Percentiles rank a stretch among this genome's conserved stretches.
phyloP scores from a whole-genome alignment of 352 stramenopile genomes.

The Globisporangium okanoganense region DNA sequence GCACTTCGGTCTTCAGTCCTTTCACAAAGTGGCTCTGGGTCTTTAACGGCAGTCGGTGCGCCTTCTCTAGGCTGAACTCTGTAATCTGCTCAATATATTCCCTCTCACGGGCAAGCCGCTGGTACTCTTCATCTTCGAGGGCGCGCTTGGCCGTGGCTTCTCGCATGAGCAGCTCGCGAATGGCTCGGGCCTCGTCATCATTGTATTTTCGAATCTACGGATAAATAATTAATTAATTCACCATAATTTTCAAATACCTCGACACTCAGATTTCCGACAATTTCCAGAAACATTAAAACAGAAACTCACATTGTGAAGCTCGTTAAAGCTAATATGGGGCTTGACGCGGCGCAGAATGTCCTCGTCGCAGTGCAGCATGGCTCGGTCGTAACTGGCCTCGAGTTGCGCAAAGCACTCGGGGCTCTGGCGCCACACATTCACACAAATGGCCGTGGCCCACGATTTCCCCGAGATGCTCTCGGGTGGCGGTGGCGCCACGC shows the following conservation, averaged over 20 bases:
- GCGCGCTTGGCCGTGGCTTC: conserved; percentile 42
- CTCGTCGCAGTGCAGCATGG: conserved; percentile 61
- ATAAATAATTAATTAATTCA: not conserved
- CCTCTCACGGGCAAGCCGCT: conserved; percentile 18
- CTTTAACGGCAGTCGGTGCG: conserved; percentile 30
- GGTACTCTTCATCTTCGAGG: conserved; percentile 44
- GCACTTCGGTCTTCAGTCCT: conserved; percentile 32
- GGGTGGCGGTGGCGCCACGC: conserved; percentile 30
- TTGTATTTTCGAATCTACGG: conserved; percentile 56
- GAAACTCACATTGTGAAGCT: conserved; percentile 28
- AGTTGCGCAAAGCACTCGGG: conserved; percentile 61
- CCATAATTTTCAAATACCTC: too few relatives aligned
- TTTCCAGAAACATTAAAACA: not conserved
- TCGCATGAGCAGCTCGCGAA: conserved; percentile 38
- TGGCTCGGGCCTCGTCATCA: conserved; percentile 37
- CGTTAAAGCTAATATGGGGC: conserved; percentile 34
- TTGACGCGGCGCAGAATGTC: conserved; percentile 42
- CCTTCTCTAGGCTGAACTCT: conserved; percentile 36
- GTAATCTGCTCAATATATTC: conserved; percentile 33
- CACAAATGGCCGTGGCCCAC: conserved; percentile 56
- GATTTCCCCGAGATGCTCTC: conserved; percentile 46
- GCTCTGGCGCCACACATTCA: conserved; percentile 51
- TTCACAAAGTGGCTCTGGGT: conserved; percentile 46
- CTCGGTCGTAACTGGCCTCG: conserved; percentile 47
- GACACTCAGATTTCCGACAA: not conserved